Evolutionary conservation across 192 early-diverging fungal species (phyloP), one percentile per base, ranked within the genome.

Genomic region (Coemansia reversa): DNA sequence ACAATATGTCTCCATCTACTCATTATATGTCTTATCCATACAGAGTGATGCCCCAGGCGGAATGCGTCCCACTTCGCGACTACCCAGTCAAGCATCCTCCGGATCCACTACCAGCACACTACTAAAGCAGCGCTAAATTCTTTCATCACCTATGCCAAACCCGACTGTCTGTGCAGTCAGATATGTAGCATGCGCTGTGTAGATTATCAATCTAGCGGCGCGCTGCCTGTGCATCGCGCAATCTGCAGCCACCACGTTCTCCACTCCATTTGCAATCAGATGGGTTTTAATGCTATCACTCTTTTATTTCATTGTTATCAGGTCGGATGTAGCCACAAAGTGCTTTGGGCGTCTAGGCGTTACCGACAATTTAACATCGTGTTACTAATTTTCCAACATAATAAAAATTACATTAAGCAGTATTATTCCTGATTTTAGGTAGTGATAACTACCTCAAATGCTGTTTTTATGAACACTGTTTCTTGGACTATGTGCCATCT

Each of bases 41-140:
- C 22, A 51, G 54, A 14, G 58, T 19, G 25, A 8, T 32, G 24
- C 25, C 53, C 22, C 62, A 57, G n/a, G 28, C 70, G 9, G 58
- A 65, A 24, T 79, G 63, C 63, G 35, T 60, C n/a, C 76, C 70
- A 12, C 48, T 19, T 19, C 70, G 76, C 58, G 76, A 79, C 76
- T 79, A 79, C 29, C 76, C 76, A 3, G 76, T 79, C 70, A 79
- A 74, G 50, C 76, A 79, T 57, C 71, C 76, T 51, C 76, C 76
- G 5, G 76, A 79, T 65, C 76, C 76, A 19, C 76, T 70, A 35
- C 70, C 70, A 45, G 28, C 42, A 5, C 58, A 63, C 56, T 74
- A 70, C 63, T 79, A 64, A 25, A 29, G 5, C 58, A 16, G 3
- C 39, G 3, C 9, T 45, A 45, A 16, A 45, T 4, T 45, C 12